Base-by-base conservation (phyloP, 2,329 filamentous ascomycete species). In the Colletotrichum gigasporum region DNA sequence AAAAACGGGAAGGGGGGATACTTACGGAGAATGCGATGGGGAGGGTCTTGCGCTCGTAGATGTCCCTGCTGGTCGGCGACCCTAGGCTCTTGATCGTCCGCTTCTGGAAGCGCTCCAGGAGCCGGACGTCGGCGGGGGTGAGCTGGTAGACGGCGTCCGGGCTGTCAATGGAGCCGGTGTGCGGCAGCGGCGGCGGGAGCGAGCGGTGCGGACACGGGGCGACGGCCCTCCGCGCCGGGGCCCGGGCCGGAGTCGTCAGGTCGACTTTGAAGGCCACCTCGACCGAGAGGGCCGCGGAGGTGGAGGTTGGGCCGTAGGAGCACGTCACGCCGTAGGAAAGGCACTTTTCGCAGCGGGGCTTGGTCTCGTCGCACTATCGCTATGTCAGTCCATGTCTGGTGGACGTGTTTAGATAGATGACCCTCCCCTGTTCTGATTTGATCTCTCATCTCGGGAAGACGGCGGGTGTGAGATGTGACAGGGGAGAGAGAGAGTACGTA, bases 331-430 rank as follows among this genome's bases (percentile, higher is more conserved):
- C 79, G 54, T 79, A 85, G 2, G 74, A 68, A 10, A 73, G 50
- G 68, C 86, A 88, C 61, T 80, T 82, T 32, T 75, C 72, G 68
- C 85, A 88, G 1, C 71, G 67, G 0, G 85, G 85, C 39, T 77
- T 82, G 3, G 69, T 67, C 69, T 87, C 85, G 68, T 88, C 86
- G 65, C 85, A 88, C 84, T 86, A n/a, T n/a, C n/a, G n/a, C n/a
- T n/a, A n/a, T n/a, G n/a, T n/a, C n/a, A n/a, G n/a, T n/a, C n/a
- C n/a, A n/a, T n/a, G n/a, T n/a, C n/a, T n/a, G n/a, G n/a, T n/a
- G n/a, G n/a, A n/a, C n/a, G n/a, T n/a, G n/a, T n/a, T n/a, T n/a
- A n/a, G n/a, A n/a, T n/a, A n/a, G n/a, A n/a, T n/a, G n/a, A n/a
- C n/a, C n/a, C n/a, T n/a, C n/a, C n/a, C n/a, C n/a, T n/a, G n/a